Base-by-base conservation (phyloP, 306 rosid genomes). In the Pterocarpus macrocarpus region DNA sequence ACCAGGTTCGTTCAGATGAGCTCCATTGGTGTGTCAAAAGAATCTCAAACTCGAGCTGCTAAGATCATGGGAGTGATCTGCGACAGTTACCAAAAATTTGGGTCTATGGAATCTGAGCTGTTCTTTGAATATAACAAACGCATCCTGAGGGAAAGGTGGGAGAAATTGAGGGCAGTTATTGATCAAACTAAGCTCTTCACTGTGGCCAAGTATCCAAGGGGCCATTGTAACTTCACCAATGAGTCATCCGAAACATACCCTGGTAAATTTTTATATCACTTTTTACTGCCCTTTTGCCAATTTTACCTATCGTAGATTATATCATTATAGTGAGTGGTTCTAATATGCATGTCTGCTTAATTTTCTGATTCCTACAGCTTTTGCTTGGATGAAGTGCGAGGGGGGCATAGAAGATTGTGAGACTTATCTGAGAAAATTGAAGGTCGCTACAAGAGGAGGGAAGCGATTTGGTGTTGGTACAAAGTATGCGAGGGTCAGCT, bases 11-110 rank as follows among this genome's bases (percentile, higher is more conserved):
- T 91, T 7, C 90, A 86, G 59, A 69, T 90, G 76, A 88, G 84
- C 81, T 85, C 97, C 22, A 84, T 92, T 52, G 98, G 98, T 0
- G 97, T 92, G 52, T 87, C 98, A 12, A 92, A 85, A 74, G 98
- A 92, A 76, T 91, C 98, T 2, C 98, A 92, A 71, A 44, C 53
- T 33, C 85, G 97, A 85, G 97, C 75, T 35, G 84, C 97, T 6
- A 92, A 85, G 90, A 85, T 92, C 44, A 83, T 95, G 75, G 83
- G 57, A 52, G 89, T 88, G 80, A 68, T 95, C 5, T 91, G 94
- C 35, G 87, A 95, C 68, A 53, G 84, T 35, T 88, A 89, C 73
- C 70, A 91, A 16, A 87, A 83, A 50, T 63, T 66, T 50, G 83
- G 85, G 69, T 45, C 84, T 11, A 33, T 3, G 5, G 64, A 53